A percentile compares a stretch with the other conserved stretches of the same genome.
These are phyloP conservation scores for Bruguiera hainesii DNA, from an alignment of 441 rosid genomes.

Conservation along the genomic window DNA sequence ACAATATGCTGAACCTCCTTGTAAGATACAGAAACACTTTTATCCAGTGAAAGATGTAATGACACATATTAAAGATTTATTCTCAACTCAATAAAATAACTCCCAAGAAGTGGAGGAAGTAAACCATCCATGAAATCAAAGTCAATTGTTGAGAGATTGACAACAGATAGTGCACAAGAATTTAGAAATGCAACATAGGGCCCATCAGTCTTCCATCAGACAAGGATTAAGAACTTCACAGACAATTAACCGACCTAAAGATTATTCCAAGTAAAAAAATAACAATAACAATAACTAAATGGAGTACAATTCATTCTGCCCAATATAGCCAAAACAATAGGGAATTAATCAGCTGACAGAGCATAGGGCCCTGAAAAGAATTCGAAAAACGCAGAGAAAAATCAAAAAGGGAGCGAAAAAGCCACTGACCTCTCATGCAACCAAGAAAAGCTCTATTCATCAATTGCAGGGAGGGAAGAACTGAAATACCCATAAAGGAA, in stretches of 20 bases:
- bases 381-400: neutral
- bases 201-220: constrained; percentile 1
- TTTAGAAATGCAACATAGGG: no score
- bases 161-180: no score
- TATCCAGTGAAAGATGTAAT: no score
- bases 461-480: constrained; percentile 20
- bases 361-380: neutral
- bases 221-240: neutral
- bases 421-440: constrained; percentile 23
- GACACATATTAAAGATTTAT: no score
- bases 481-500: constrained; percentile 23
- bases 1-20: no score
- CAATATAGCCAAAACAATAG: neutral
- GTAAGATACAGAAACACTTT: no score
- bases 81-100: no score
- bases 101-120: no score
- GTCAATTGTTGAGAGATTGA: no score
- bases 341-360: neutral
- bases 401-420: neutral
- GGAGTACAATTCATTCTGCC: neutral
- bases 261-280: no score
- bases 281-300: neutral
- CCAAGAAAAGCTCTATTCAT: constrained; percentile 3
- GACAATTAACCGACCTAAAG: no score
- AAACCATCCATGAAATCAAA: no score